Base-by-base conservation (phyloP, 257 asterid genomes). In the Perilla frutescens region DNA sequence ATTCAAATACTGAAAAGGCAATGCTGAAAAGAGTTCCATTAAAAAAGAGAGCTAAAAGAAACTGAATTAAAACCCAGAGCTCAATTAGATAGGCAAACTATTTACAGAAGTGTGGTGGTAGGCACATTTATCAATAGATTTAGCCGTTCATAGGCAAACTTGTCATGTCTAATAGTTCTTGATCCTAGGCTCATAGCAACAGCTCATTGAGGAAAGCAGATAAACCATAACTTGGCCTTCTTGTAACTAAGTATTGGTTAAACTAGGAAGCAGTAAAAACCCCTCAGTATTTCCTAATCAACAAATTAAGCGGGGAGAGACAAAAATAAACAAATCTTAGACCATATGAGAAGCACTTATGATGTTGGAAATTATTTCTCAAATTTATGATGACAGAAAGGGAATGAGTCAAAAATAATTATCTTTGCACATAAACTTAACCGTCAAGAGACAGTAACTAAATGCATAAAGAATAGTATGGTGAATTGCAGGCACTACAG, bases 271-370 rank as follows among this genome's bases (percentile, higher is more conserved):
- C 29, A 62, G 65, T 41, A 14, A 51, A 61, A 58, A 11, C 14
- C 29, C 37, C 36, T 71, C 1, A 2, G 61, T 66, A 10, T 50
- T 64, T 49, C 45, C 66, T 45, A 70, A 34, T 70, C 77, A 69
- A 63, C n/a, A 68, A 29, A 56, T 68, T 8, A 41, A 63, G 6
- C 37, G 10, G 44, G 7, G 15, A 32, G 43, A 50, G 43, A 11
- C 65, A 29, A 9, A 32, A 41, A 26, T 44, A 13, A 65, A 62
- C 31, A 72, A 49, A 9, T 57, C 26, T 37, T 14, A 43, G 66
- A 60, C 66, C 26, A 41, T 64, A 31, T 54, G 44, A 45, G 51
- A 55, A 47, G 54, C 8, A 43, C 45, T 31, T 34, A 11, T 8
- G 37, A 54, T 32, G 15, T 3, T 56, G 71, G 14, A 43, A 54